phyloP scores from a whole-genome alignment of 1,284 basidiomycete genomes.

The Ustilago vetiveriae region DNA sequence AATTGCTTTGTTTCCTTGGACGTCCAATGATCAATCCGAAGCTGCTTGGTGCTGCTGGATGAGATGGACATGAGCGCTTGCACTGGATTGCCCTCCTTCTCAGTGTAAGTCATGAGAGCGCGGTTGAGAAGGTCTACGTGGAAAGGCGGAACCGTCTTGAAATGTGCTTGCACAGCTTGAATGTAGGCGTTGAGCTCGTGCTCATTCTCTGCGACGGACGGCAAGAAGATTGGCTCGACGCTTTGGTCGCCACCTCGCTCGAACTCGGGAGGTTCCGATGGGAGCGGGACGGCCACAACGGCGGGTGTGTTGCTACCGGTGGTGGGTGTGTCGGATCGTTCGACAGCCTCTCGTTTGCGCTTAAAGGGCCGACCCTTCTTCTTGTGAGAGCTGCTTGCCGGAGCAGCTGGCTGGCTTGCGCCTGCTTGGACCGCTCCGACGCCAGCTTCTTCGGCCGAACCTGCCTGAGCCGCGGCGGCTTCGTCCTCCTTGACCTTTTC shows the following conservation, averaged over 20 bases:
- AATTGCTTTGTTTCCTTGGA: slow-evolving; percentile 78
- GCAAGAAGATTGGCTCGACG: slow-evolving; percentile 73
- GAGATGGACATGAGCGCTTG: slow-evolving; percentile 83
- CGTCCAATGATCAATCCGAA: slow-evolving; percentile 71
- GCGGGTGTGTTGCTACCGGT: slow-evolving; percentile 32
- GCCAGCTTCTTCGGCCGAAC: slow-evolving; percentile 25
- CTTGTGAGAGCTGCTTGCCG: slow-evolving; percentile 22
- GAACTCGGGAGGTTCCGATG: slow-evolving; percentile 64
- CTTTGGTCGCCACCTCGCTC: slow-evolving; percentile 80
- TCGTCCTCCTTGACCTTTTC: slow-evolving; percentile 42
- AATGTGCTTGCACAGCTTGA: slow-evolving; percentile 70
- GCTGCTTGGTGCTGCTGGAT: slow-evolving; percentile 72
- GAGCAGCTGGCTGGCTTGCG: not conserved
- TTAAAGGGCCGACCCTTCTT: slow-evolving; percentile 35
- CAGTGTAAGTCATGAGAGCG: slow-evolving; percentile 80
- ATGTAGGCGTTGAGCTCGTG: slow-evolving; percentile 76
- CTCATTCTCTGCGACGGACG: slow-evolving; percentile 67
- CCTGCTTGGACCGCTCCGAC: slow-evolving; percentile 3
- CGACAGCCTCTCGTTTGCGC: slow-evolving; percentile 36
- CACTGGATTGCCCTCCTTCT: slow-evolving; percentile 75
- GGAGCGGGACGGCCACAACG: slow-evolving; percentile 13
- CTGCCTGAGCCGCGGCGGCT: slow-evolving; percentile 8
- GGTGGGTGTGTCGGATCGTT: slow-evolving; percentile 40
- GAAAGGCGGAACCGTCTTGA: slow-evolving; percentile 68
- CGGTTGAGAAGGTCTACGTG: slow-evolving; percentile 83